Conservation (phyloP, 1,284 basidiomycete genomes). For the Ganoderma meredithae region DNA sequence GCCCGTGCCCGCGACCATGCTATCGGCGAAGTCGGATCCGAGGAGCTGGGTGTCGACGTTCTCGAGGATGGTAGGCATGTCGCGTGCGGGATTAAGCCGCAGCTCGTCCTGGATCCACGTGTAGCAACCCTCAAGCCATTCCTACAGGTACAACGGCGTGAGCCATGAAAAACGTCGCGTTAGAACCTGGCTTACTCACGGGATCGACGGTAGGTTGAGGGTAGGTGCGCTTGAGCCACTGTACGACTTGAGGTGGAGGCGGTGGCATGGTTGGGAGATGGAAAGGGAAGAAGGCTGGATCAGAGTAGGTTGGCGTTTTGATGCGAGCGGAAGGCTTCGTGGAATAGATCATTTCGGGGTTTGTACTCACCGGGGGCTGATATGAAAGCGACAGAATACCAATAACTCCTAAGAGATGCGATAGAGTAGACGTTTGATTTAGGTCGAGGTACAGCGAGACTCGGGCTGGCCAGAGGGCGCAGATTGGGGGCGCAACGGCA, state of each 20-base stretch:
- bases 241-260: constrained; percentile 43
- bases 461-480: neutral
- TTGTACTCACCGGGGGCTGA: constrained; percentile 13
- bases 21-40: constrained; percentile 71
- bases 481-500: neutral
- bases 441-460: constrained; percentile 1
- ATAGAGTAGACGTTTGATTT: neutral
- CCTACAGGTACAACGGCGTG: constrained; percentile 46
- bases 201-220: constrained; percentile 63
- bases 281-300: constrained; percentile 7
- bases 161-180: neutral
- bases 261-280: constrained; percentile 23
- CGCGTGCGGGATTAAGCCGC: constrained; percentile 50
- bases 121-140: constrained; percentile 78
- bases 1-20: constrained; percentile 72
- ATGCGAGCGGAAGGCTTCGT: constrained; percentile 9
- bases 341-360: neutral
- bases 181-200: constrained; percentile 45
- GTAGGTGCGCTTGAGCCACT: constrained; percentile 58
- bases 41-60: constrained; percentile 72
- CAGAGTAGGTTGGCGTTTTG: constrained; percentile 5
- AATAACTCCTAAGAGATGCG: neutral
- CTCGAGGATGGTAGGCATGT: constrained; percentile 57
- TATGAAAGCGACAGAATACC: neutral
- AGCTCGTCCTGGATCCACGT: constrained; percentile 64